Conservation (phyloP, 345 rosid species). For the Ricinus communis region DNA sequence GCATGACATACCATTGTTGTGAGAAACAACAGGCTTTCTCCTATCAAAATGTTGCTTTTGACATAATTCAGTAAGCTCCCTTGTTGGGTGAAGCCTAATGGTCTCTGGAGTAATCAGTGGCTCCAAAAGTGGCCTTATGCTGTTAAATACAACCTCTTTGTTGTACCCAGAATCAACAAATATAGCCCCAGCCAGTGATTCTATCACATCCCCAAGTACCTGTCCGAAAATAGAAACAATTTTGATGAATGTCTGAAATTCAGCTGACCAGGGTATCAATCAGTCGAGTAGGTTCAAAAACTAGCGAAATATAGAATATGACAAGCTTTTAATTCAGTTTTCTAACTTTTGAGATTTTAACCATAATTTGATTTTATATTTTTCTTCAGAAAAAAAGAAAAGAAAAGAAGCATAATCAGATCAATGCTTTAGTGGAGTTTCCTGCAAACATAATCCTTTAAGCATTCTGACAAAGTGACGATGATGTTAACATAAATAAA, state of each 20-base stretch:
- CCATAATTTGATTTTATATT: no score
- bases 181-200: conserved; percentile 89
- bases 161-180: conserved; percentile 71
- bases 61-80: conserved; percentile 59
- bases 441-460: no score
- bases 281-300: no score
- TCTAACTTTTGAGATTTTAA: no score
- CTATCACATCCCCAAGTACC: conserved; percentile 90
- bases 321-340: no score
- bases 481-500: no score
- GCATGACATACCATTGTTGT: conserved; percentile 23
- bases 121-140: conserved; percentile 74
- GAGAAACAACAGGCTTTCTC: conserved; percentile 15
- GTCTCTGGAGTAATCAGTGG: conserved; percentile 69
- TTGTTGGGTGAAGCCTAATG: conserved; percentile 56
- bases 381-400: no score
- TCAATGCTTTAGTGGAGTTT: no score
- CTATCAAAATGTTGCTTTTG: conserved; percentile 38
- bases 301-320: no score
- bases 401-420: no score
- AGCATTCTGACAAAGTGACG: no score
- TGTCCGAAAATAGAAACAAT: conserved; percentile 15
- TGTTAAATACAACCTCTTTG: conserved; percentile 53
- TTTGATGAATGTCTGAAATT: background rate
- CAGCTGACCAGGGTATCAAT: no score